A percentile compares a stretch with the other conserved stretches of the same genome.
Evolutionary conservation across 2,329 filamentous ascomycete species (phyloP).

Genomic region (Orbilia ellipsospora): DNA sequence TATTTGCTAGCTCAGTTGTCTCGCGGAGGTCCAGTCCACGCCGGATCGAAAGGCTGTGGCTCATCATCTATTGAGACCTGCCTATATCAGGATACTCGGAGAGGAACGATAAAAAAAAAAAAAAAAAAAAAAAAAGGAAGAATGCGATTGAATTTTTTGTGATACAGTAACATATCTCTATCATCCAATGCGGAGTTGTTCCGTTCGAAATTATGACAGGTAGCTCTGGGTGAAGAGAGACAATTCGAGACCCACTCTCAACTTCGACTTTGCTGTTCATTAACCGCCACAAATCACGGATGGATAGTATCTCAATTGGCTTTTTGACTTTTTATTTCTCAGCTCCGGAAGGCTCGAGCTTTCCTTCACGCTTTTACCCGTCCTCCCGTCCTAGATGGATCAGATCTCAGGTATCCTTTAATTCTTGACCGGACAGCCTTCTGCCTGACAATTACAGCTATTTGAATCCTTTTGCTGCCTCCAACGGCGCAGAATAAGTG

Average conservation of each 20-base stretch:
- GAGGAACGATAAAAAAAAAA: conserved; percentile 1
- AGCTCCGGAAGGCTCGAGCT: neutral
- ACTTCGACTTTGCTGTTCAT: conserved; percentile 18
- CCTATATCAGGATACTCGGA: conserved; percentile 42
- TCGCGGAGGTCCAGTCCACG: conserved; percentile 34
- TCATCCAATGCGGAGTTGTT: too few relatives aligned
- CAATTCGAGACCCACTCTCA: conserved; percentile 21
- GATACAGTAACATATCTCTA: too few relatives aligned
- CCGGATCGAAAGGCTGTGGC: conserved; percentile 43
- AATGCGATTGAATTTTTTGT: too few relatives aligned
- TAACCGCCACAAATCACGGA: neutral
- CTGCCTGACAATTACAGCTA: conserved; percentile 1
- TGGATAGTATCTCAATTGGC: neutral
- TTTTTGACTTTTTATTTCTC: neutral
- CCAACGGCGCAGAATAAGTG: neutral
- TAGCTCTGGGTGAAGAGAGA: too few relatives aligned
- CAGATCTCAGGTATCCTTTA: too few relatives aligned
- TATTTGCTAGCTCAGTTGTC: conserved; percentile 14
- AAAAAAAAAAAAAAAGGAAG: neutral
- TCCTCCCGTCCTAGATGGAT: too few relatives aligned
- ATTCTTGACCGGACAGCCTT: too few relatives aligned
- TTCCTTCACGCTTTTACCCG: too few relatives aligned
- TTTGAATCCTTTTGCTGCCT: conserved; percentile 18
- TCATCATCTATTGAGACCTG: conserved; percentile 23
- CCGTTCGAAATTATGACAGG: too few relatives aligned